Conservation (phyloP, 257 asterid species). For the Solanum pimpinellifolium region DNA sequence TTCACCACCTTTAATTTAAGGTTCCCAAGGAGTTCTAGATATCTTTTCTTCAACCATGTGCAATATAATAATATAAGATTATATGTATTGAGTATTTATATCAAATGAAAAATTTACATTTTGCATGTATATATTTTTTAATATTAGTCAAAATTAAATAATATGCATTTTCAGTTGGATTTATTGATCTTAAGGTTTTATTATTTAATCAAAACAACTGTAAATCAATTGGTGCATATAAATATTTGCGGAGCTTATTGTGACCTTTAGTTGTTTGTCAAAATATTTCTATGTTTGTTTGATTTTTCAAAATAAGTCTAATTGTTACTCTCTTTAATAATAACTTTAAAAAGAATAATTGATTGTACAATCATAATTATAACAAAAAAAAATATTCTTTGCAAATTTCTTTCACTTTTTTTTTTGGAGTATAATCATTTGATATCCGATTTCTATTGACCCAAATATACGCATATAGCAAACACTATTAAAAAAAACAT, state of each 20-base stretch:
- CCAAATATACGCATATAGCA: rapidly evolving
- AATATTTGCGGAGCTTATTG: background rate
- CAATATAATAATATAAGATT: background rate
- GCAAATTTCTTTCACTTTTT: background rate
- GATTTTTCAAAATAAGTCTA: background rate
- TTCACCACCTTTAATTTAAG: background rate
- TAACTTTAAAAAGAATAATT: background rate
- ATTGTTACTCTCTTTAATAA: background rate
- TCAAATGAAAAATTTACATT: background rate
- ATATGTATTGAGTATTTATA: background rate
- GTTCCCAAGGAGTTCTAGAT: background rate
- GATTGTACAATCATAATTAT: background rate
- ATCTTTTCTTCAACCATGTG: background rate
- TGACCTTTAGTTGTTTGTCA: background rate
- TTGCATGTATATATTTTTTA: too few relatives aligned
- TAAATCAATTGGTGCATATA: background rate
- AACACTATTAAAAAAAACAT: background rate
- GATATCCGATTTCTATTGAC: background rate
- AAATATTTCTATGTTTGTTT: background rate
- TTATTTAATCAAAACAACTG: background rate
- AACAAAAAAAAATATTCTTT: background rate
- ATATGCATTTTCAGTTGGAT: too few relatives aligned
- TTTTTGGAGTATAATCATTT: background rate
- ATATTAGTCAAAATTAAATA: background rate
- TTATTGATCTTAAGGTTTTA: too few relatives aligned